These are phyloP conservation scores for Verticillium nubilum DNA, from an alignment of 2,329 filamentous ascomycete species.

Conservation along the genomic window DNA sequence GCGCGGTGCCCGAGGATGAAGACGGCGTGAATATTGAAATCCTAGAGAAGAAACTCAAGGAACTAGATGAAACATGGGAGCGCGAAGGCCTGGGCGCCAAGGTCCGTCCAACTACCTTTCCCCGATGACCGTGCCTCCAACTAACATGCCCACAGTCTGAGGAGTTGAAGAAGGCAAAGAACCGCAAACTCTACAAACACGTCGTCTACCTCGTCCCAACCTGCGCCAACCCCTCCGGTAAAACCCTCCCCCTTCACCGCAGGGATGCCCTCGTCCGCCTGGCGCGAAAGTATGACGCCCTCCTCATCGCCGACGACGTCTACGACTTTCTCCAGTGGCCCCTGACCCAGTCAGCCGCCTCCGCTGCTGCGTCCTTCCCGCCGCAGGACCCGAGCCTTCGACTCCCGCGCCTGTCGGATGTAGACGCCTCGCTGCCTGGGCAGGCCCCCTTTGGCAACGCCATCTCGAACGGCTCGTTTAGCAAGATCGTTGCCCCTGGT, in stretches of 20 bases:
- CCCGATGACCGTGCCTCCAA: no score
- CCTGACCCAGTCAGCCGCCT: conserved; percentile 15
- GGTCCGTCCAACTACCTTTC: background rate
- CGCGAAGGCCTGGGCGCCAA: conserved; percentile 8
- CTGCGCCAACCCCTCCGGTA: conserved; percentile 82
- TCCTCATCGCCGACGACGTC: conserved; percentile 87
- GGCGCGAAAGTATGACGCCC: conserved; percentile 71
- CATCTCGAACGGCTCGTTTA: conserved; percentile 84
- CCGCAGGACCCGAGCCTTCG: conserved; percentile 34
- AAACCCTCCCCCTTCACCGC: conserved; percentile 67
- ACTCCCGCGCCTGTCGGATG: conserved; percentile 71
- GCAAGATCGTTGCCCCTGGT: conserved; percentile 80
- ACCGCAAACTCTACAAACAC: conserved; percentile 75
- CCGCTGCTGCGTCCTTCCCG: conserved; percentile 20
- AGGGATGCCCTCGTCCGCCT: conserved; percentile 67
- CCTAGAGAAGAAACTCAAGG: conserved; percentile 42
- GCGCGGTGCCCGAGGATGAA: conserved; percentile 69
- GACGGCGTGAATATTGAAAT: conserved; percentile 68
- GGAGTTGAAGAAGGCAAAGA: conserved; percentile 8
- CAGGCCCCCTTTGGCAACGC: conserved; percentile 63
- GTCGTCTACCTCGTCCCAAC: conserved; percentile 86
- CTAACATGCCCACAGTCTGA: background rate
- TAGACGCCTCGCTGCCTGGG: conserved; percentile 57
- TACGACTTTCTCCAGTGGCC: conserved; percentile 91
- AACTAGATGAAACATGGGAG: conserved; percentile 17